A percentile compares a stretch with the other conserved stretches of the same genome.
Conservation (phyloP, 495 filamentous ascomycete genomes). For the Cudoniella acicularis region DNA sequence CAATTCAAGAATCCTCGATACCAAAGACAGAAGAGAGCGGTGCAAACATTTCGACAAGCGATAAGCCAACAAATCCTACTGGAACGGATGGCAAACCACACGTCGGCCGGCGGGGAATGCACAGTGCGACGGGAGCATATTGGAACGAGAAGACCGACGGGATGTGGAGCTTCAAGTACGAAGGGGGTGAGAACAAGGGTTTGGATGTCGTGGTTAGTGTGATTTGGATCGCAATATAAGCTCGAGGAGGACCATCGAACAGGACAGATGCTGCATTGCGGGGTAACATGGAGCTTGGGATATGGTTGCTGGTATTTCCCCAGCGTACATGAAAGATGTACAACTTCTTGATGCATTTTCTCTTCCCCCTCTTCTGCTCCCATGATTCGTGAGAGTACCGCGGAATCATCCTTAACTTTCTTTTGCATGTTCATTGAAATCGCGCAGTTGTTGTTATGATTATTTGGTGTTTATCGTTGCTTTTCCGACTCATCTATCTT, state of each 20-base stretch:
- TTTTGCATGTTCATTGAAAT: neutral
- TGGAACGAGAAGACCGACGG: constrained; percentile 98
- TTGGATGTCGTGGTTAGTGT: constrained; percentile 90
- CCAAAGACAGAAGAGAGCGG: constrained; percentile 31
- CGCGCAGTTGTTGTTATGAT: neutral
- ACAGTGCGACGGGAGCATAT: constrained; percentile 88
- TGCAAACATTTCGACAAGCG: constrained; percentile 31
- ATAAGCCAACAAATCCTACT: constrained; percentile 30
- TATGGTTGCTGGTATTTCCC: constrained; percentile 1
- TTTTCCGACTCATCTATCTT: too few species aligned
- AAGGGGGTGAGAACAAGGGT: constrained; percentile 75
- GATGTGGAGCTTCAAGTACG: constrained; percentile 97
- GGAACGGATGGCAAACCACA: constrained; percentile 52
- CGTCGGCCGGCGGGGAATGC: constrained; percentile 87
- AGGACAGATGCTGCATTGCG: constrained; percentile 5
- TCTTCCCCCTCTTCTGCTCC: neutral
- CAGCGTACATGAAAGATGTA: constrained; percentile 7
- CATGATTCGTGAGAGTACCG: constrained; percentile 14
- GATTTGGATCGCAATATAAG: constrained; percentile 74
- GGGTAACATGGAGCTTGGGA: neutral
- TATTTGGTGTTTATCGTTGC: neutral
- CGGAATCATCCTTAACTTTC: constrained; percentile 4
- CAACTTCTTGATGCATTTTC: constrained; percentile 10
- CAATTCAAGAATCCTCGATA: constrained; percentile 30
- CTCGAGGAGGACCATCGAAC: neutral